Evolutionary conservation across 1,139 yeast genomes (phyloP).

Genomic region (Hemisphaericaspora lyxosophila): DNA sequence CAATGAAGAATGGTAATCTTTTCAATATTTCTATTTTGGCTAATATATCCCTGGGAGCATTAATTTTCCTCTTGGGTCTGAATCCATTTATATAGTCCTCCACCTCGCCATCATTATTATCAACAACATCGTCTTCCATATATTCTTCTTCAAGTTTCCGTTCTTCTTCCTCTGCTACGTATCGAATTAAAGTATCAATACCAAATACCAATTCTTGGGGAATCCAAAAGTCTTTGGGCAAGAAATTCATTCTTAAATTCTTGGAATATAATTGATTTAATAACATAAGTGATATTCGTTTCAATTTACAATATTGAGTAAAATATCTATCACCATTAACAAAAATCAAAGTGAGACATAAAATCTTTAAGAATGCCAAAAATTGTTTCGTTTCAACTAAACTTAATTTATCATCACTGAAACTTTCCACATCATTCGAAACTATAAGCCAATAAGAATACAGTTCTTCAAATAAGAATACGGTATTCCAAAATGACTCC

Average conservation of each 20-base stretch:
- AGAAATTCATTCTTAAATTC: conserved; percentile 63
- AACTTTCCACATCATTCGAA: conserved; percentile 69
- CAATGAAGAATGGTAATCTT: conserved; percentile 74
- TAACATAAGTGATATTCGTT: conserved; percentile 47
- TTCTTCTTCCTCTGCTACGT: conserved; percentile 43
- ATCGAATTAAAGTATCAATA: conserved; percentile 29
- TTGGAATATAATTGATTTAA: conserved; percentile 69
- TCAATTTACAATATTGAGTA: conserved; percentile 25
- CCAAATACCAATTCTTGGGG: conserved; percentile 29
- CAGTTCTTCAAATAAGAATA: conserved; percentile 39
- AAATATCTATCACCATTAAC: conserved; percentile 15
- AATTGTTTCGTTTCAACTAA: conserved; percentile 46
- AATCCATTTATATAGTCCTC: neutral
- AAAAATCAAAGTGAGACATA: conserved; percentile 59
- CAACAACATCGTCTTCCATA: conserved; percentile 19
- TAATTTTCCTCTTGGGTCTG: neutral
- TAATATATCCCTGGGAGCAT: conserved; percentile 3
- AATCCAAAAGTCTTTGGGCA: conserved; percentile 60
- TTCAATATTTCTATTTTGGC: conserved; percentile 51
- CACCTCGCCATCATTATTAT: neutral
- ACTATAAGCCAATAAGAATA: conserved; percentile 54
- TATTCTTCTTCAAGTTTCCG: conserved; percentile 17
- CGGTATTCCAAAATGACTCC: conserved; percentile 32
- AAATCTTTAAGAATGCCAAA: conserved; percentile 49
- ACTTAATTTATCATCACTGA: conserved; percentile 44